Percentiles rank a stretch among this genome's conserved stretches.
phyloP scores from a whole-genome alignment of 768 basidiomycete genomes.

The Pulveroboletus sp. region DNA sequence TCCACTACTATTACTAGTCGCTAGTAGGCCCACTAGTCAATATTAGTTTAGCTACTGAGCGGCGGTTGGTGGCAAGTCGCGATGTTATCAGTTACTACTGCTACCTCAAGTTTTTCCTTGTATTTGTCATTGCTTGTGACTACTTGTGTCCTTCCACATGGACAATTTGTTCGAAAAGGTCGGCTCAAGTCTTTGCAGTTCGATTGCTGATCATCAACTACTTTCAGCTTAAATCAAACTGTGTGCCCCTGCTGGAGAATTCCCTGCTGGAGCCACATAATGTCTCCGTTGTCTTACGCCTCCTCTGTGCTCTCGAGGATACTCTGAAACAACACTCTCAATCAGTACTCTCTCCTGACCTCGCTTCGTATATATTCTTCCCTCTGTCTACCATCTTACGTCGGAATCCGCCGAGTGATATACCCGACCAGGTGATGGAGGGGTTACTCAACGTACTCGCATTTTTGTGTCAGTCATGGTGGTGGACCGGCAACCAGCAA shows the following conservation, averaged over 20 bases:
- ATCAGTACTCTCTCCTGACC: constrained; percentile 47
- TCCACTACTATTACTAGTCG: too few relatives aligned
- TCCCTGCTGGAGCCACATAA: constrained; percentile 60
- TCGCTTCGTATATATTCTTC: constrained; percentile 84
- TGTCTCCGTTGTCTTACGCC: constrained; percentile 43
- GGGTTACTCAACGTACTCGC: constrained; percentile 59
- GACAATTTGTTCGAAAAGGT: constrained; percentile 39
- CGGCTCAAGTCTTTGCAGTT: background rate
- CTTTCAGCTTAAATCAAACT: constrained; percentile 59
- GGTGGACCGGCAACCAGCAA: constrained; percentile 74
- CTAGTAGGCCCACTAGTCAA: too few relatives aligned
- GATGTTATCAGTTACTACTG: too few relatives aligned
- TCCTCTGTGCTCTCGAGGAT: constrained; percentile 53
- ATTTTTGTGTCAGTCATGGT: constrained; percentile 70
- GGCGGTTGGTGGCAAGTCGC: too few relatives aligned
- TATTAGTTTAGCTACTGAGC: too few relatives aligned
- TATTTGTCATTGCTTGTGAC: constrained; percentile 16
- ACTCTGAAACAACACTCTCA: constrained; percentile 44
- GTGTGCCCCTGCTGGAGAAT: constrained; percentile 75
- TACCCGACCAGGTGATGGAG: constrained; percentile 82
- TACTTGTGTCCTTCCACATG: too few relatives aligned
- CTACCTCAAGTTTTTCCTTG: constrained; percentile 4
- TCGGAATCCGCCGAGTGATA: constrained; percentile 62
- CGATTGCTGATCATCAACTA: background rate
- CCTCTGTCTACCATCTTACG: constrained; percentile 84